Conservation (phyloP, 2,329 filamentous ascomycete genomes). For the Penicillium brasilianum region DNA sequence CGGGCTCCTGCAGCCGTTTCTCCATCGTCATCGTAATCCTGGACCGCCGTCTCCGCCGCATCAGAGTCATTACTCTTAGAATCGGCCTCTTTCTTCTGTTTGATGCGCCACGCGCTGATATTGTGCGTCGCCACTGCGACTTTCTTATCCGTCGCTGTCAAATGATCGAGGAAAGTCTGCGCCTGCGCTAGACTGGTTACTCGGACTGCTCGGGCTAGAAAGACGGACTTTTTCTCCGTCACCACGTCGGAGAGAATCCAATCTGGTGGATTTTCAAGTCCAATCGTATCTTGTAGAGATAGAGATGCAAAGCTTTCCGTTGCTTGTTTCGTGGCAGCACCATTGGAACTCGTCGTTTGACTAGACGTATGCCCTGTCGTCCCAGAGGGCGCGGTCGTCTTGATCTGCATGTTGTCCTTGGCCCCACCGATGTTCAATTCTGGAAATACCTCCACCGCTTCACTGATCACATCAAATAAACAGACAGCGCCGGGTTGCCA, state of each 20-base stretch:
- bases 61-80: slow-evolving; percentile 41
- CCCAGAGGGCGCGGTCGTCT: slow-evolving; percentile 6
- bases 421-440: slow-evolving; percentile 58
- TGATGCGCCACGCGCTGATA: slow-evolving; percentile 91
- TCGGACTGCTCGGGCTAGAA: slow-evolving; percentile 75
- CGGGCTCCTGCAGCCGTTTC: slow-evolving; percentile 89
- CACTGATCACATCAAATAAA: slow-evolving; percentile 87
- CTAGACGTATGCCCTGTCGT: slow-evolving; percentile 12
- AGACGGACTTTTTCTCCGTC: slow-evolving; percentile 84
- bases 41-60: slow-evolving; percentile 63
- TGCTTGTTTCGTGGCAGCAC: background rate
- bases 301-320: slow-evolving; percentile 33
- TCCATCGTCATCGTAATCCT: slow-evolving; percentile 96
- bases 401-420: slow-evolving; percentile 21
- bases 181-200: slow-evolving; percentile 75
- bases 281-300: slow-evolving; percentile 36
- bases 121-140: slow-evolving; percentile 90
- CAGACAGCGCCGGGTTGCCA: slow-evolving; percentile 79
- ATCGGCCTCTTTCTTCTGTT: slow-evolving; percentile 38
- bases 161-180: slow-evolving; percentile 70
- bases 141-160: slow-evolving; percentile 82
- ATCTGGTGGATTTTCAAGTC: slow-evolving; percentile 52
- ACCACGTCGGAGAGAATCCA: slow-evolving; percentile 79
- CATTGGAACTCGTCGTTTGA: slow-evolving; percentile 4
- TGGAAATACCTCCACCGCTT: slow-evolving; percentile 54